Base-by-base conservation (phyloP, 116 monocot genomes). In the Iris pallida region DNA sequence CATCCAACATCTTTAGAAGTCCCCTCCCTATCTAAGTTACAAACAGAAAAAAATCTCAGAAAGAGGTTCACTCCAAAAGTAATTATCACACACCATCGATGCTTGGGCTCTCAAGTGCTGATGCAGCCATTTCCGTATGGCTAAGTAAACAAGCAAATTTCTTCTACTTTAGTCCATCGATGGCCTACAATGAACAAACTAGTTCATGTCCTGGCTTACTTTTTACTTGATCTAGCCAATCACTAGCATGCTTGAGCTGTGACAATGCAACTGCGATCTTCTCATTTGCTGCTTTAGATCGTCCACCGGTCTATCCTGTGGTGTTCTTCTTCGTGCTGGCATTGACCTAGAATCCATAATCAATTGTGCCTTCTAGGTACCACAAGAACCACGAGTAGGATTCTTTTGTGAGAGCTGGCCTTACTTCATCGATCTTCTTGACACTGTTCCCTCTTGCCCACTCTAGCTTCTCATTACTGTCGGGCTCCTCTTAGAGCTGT, bases 211-310 rank as follows among this genome's bases (percentile, higher is more conserved):
- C 71, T 47, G 20, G 69, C 41, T 76, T 76, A 16, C 18, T 53
- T 15, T 61, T 62, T n/a, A 91, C 55, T 59, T 88, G 76, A 79
- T 96, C 84, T 49, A 96, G 60, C 87, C 86, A 96, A 67, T 87
- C 80, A 73, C 76, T 87, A 4, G 83, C 83, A 14, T 68, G 87
- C 84, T 96, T 96, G 5, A 96, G 84, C 49, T 89, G 92, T 20
- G 86, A 82, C 18, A 96, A 53, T 42, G 77, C 85, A 11, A 77
- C 77, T 54, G 92, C 86, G 69, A 91, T 83, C 47, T 71, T 65
- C 60, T 63, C 90, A 53, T 83, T 75, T 1, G 75, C 66, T 57
- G 70, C 80, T 56, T 81, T 92, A 20, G 49, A 12, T 0, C 60
- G 70, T 20, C 58, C 68, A 46, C 59, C 65, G 11, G 5, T 9